These are phyloP conservation scores for Ocimum tenuiflorum DNA, from an alignment of 257 asterid species.

Conservation along the genomic window DNA sequence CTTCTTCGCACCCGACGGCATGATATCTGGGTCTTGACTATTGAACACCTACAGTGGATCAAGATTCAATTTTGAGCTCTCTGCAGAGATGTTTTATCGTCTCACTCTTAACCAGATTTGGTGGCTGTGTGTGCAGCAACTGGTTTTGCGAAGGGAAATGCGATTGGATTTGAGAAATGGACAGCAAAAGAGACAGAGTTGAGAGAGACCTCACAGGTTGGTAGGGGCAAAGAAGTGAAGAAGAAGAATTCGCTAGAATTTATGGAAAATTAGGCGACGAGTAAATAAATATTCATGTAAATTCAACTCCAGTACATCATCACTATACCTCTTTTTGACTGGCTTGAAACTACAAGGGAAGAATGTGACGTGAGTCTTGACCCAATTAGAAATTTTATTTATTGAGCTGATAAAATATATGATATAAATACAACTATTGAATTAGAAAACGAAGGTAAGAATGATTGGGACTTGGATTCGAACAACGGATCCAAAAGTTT, in stretches of 20 bases:
- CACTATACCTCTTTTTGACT: too few relatives aligned
- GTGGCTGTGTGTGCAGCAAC: slow-evolving; percentile 7
- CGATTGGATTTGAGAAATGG: slow-evolving; percentile 4
- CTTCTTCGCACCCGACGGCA: slow-evolving; percentile 55
- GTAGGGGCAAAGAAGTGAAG: background rate
- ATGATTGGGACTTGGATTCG: too few relatives aligned
- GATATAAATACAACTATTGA: too few relatives aligned
- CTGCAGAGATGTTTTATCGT: background rate
- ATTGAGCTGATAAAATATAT: too few relatives aligned
- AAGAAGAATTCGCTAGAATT: background rate
- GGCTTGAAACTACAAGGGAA: too few relatives aligned
- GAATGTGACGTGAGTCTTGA: too few relatives aligned
- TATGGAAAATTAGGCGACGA: too few relatives aligned
- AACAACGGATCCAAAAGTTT: too few relatives aligned
- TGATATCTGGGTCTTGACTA: slow-evolving; percentile 14
- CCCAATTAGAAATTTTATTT: too few relatives aligned
- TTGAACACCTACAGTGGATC: background rate
- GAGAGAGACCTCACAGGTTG: background rate
- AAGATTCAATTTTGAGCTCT: slow-evolving; percentile 9
- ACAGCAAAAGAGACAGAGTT: slow-evolving; percentile 17
- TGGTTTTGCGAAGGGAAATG: background rate
- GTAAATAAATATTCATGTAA: too few relatives aligned
- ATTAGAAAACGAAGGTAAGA: too few relatives aligned
- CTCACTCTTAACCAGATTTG: background rate
- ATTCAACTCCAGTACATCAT: too few relatives aligned